phyloP scores from a whole-genome alignment of 495 filamentous ascomycete species.

The Penicillium herquei region DNA sequence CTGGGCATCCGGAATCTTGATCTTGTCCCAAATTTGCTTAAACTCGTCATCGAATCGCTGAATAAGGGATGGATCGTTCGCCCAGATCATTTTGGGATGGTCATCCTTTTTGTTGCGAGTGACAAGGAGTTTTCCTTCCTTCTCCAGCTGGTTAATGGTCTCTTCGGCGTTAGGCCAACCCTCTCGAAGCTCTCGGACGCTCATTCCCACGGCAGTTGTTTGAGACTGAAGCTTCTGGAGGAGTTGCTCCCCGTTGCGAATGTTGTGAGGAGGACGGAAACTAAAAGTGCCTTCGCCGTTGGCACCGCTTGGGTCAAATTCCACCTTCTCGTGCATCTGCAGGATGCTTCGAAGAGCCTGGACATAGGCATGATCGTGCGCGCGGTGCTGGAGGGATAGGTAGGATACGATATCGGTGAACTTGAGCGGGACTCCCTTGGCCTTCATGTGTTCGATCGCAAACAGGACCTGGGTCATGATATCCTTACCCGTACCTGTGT shows the following conservation, averaged over 20 bases:
- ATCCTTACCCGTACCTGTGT: slow-evolving; percentile 73
- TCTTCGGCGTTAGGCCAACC: slow-evolving; percentile 85
- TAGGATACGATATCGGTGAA: slow-evolving; percentile 74
- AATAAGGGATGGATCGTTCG: slow-evolving; percentile 74
- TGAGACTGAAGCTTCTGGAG: slow-evolving; percentile 76
- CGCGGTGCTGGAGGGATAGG: slow-evolving; percentile 61
- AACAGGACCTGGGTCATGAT: slow-evolving; percentile 83
- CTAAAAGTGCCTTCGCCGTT: slow-evolving; percentile 65
- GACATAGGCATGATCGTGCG: slow-evolving; percentile 44
- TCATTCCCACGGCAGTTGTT: slow-evolving; percentile 75
- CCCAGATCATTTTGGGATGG: slow-evolving; percentile 80
- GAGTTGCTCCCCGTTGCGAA: slow-evolving; percentile 70
- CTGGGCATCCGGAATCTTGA: slow-evolving; percentile 70
- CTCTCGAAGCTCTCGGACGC: slow-evolving; percentile 86
- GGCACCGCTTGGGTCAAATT: slow-evolving; percentile 61
- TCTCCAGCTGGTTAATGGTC: slow-evolving; percentile 74
- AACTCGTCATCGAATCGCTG: slow-evolving; percentile 81
- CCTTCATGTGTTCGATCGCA: slow-evolving; percentile 80
- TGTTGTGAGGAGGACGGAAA: slow-evolving; percentile 77
- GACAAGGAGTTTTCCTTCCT: slow-evolving; percentile 74
- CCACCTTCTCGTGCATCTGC: slow-evolving; percentile 62
- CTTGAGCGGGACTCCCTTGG: slow-evolving; percentile 67
- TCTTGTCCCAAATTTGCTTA: slow-evolving; percentile 75
- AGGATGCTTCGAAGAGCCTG: slow-evolving; percentile 45
- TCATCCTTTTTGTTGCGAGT: slow-evolving; percentile 92